These are phyloP conservation scores for Meyerozyma athensensis DNA, from an alignment of 1,139 yeast genomes.

Conservation along the genomic window DNA sequence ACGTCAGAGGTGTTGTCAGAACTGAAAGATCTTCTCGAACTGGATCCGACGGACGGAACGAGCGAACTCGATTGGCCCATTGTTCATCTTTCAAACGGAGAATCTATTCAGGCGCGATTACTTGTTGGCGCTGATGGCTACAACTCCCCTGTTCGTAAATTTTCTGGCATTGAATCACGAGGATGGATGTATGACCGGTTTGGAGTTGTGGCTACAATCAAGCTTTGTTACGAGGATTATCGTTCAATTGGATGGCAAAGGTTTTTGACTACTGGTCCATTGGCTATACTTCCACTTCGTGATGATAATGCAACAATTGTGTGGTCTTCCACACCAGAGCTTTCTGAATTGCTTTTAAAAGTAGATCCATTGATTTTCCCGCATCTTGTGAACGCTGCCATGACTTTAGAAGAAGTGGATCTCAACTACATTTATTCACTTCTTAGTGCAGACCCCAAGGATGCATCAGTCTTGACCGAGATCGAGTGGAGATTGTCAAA, in stretches of 20 bases:
- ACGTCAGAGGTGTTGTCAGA: conserved; percentile 7
- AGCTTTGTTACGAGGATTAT: conserved; percentile 66
- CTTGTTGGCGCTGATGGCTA: conserved; percentile 95
- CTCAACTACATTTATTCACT: conserved; percentile 34
- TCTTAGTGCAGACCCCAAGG: conserved; percentile 33
- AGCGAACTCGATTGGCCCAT: conserved; percentile 67
- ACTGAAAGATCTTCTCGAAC: conserved; percentile 11
- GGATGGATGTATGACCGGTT: conserved; percentile 90
- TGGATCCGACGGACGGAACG: conserved; percentile 17
- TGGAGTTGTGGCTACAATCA: conserved; percentile 88
- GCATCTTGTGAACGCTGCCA: conserved; percentile 77
- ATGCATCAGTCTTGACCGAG: conserved; percentile 54
- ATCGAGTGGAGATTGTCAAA: conserved; percentile 66
- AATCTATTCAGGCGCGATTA: conserved; percentile 59
- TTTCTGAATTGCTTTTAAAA: conserved; percentile 58
- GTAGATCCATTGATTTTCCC: conserved; percentile 61
- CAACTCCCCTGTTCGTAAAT: conserved; percentile 86
- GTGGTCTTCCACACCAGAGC: conserved; percentile 84
- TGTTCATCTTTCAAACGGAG: conserved; percentile 65
- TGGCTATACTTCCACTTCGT: conserved; percentile 86
- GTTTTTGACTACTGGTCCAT: conserved; percentile 86
- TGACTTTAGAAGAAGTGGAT: conserved; percentile 55
- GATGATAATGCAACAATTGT: conserved; percentile 83
- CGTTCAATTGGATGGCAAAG: conserved; percentile 87
- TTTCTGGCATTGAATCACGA: conserved; percentile 74